Percentiles rank a stretch among this genome's conserved stretches.
phyloP scores from a whole-genome alignment of 148 eudicot genomes.

The Oxyria digyna region DNA sequence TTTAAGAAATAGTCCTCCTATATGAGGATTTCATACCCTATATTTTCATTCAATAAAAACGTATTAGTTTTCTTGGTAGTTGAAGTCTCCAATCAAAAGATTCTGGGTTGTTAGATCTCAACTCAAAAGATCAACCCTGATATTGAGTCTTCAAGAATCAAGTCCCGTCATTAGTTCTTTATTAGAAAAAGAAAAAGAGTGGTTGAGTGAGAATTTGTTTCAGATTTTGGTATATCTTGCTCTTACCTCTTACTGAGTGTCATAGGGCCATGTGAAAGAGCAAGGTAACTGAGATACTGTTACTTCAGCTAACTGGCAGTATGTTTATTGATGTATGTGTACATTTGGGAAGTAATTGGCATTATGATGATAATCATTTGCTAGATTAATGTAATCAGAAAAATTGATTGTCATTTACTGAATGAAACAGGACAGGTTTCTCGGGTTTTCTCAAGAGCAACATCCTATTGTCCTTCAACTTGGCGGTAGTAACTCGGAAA shows the following conservation, averaged over 20 bases:
- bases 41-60: too few relatives aligned
- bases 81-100: too few relatives aligned
- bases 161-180: too few relatives aligned
- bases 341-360: neutral
- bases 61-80: too few relatives aligned
- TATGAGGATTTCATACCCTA: too few relatives aligned
- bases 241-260: too few relatives aligned
- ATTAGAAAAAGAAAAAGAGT: neutral
- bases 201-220: neutral
- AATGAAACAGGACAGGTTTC: constrained; percentile 59
- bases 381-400: neutral
- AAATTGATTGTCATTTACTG: neutral
- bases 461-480: constrained; percentile 96
- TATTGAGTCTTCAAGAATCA: too few relatives aligned
- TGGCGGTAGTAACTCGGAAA: constrained; percentile 82
- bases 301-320: neutral
- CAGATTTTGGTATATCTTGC: neutral
- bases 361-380: neutral
- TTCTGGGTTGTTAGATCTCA: too few relatives aligned
- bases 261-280: neutral
- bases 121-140: too few relatives aligned
- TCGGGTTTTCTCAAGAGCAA: constrained; percentile 71
- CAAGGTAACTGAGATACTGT: neutral
- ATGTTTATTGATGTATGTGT: neutral
- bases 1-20: too few relatives aligned